Evolutionary conservation across 2,329 filamentous ascomycete genomes (phyloP).

Genomic region (Lachnellula hyalina): DNA sequence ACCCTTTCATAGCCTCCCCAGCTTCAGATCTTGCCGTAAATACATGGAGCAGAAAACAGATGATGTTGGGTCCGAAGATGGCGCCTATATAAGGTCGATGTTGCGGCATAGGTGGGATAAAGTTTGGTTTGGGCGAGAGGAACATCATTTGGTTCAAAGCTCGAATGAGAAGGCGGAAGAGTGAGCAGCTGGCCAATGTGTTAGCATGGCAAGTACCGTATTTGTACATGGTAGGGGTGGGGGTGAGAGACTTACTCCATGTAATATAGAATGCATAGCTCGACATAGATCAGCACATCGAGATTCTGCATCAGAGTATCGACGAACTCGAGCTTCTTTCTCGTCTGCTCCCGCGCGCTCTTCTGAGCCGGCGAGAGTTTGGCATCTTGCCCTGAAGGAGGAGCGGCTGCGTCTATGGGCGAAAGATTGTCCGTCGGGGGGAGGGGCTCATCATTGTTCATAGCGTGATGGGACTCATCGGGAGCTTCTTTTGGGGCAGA

Average conservation of each 20-base stretch:
- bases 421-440: constrained; percentile 17
- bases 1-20: constrained; percentile 57
- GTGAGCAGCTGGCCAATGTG: constrained; percentile 49
- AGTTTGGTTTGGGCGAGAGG: constrained; percentile 53
- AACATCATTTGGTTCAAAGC: constrained; percentile 56
- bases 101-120: constrained; percentile 51
- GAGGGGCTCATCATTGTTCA: constrained; percentile 44
- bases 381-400: constrained; percentile 5
- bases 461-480: constrained; percentile 36
- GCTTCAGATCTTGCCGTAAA: constrained; percentile 50
- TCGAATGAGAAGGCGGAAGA: constrained; percentile 57
- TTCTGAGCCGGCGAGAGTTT: constrained; percentile 22
- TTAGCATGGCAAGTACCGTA: constrained; percentile 6
- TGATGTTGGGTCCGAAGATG: constrained; percentile 51
- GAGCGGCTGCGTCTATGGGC: constrained; percentile 5
- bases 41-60: constrained; percentile 57
- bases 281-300: constrained; percentile 58
- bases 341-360: constrained; percentile 38
- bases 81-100: constrained; percentile 50
- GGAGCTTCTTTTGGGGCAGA: constrained; percentile 8
- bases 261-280: constrained; percentile 62
- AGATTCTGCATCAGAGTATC: constrained; percentile 55
- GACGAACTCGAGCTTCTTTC: constrained; percentile 51
- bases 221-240: neutral
- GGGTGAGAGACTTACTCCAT: constrained; percentile 52